Conservation (phyloP, 164 flowering plant species). For the Brasenia schreberi region DNA sequence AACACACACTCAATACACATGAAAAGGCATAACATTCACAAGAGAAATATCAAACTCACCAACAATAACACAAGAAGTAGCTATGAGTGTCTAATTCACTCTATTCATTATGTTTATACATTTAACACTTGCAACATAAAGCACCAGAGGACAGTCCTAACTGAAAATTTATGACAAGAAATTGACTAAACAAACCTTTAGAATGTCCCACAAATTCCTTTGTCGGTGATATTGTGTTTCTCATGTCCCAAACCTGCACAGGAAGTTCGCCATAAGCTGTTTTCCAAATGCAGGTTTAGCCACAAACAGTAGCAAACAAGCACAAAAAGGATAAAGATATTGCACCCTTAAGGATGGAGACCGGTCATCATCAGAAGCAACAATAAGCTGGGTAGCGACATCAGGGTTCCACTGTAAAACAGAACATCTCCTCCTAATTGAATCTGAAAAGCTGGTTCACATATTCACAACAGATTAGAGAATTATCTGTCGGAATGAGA, state of each 20-base stretch:
- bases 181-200: conserved; percentile 40
- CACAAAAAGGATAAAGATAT: not conserved
- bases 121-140: no score
- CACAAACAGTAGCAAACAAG: not conserved
- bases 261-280: not conserved
- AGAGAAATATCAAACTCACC: no score
- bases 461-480: not conserved
- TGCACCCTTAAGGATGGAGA: conserved; percentile 72
- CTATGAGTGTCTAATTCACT: no score
- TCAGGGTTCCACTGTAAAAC: conserved; percentile 99
- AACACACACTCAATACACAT: no score
- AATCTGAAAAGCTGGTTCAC: conserved; percentile 62
- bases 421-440: conserved; percentile 81
- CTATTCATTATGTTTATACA: no score
- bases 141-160: no score
- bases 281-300: no score
- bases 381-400: conserved; percentile 79
- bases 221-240: conserved; percentile 69
- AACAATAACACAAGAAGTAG: no score
- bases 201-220: conserved; percentile 90
- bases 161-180: not conserved
- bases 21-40: no score
- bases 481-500: not conserved
- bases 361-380: conserved; percentile 95
- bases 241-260: conserved; percentile 92